Evolutionary conservation across 2,329 filamentous ascomycete species (phyloP), one percentile per base, ranked within the genome.

Genomic region (Fusarium redolens): DNA sequence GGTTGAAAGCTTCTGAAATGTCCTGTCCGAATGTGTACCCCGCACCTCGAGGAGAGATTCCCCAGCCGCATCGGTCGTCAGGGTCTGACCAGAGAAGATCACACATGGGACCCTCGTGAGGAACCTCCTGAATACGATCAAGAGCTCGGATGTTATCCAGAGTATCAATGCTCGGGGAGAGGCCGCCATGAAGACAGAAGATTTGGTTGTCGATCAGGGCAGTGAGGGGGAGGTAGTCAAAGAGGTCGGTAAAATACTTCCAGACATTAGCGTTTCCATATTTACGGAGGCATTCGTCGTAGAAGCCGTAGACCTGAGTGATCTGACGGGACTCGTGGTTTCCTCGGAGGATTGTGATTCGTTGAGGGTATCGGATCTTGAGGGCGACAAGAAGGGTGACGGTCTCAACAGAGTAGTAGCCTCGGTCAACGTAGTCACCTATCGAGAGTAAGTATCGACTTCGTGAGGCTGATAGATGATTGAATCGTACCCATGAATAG

Each of bases 311-410:
- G 67, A 99, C 96, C 84, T 98, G 96, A 50, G 96, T 99, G 83
- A 99, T 99, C 85, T 99, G 96, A 78, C 96, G 92, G 73, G 95
- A 98, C 86, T 99, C 96, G 89, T 99, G 96, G 85, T 99, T 99
- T 81, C 96, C 96, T 81, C 96, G 95, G 77, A 99, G 93, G 82
- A 99, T 97, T 78, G 96, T 98, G 85, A 99, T 98, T 85, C 96
- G 94, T 84, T 96, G 92, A 70, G 96, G 96, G 85, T 98, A 98
- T 87, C 96, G 92, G 82, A 98, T 97, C 88, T 98, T 99, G 82
- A 98, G 92, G 73, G 94, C 95, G 79, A 98, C 95, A 78, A 99
- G 92, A 65, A 99, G 91, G 22, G 96, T 97, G 76, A 99, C 95
- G 11, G 96, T 98, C 88, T 99, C 96, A 76, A 99, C 95, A 33